Evolutionary conservation across 176 grass and related monocot species (phyloP).

Genomic region (Saccharum spontaneum): DNA sequence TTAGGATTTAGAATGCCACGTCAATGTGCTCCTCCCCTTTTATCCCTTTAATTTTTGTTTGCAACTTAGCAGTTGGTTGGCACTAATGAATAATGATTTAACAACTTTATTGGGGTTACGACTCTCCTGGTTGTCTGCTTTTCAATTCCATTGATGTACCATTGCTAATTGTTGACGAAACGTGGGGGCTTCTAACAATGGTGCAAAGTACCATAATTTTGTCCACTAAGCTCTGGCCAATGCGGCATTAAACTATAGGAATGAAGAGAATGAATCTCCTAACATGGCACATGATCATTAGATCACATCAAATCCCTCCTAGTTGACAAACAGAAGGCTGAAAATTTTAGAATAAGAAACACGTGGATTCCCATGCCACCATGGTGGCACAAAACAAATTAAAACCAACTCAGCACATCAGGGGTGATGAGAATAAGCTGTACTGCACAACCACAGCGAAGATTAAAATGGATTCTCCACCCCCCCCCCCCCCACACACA

Average conservation of each 20-base stretch:
- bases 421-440: background rate
- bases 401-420: conserved; percentile 11
- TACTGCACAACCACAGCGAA: background rate
- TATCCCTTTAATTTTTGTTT: conserved; percentile 14
- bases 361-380: background rate
- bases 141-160: background rate
- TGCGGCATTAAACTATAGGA: background rate
- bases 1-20: conserved; percentile 13
- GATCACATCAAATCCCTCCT: conserved; percentile 28
- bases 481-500: too few species aligned
- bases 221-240: background rate
- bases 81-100: conserved; percentile 25
- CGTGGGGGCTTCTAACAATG: conserved; percentile 23
- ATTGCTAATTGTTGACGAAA: background rate
- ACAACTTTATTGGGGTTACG: background rate
- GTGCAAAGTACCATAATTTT: conserved; percentile 6
- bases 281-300: background rate
- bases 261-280: conserved; percentile 10
- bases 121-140: background rate
- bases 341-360: conserved; percentile 22
- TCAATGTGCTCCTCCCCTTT: background rate
- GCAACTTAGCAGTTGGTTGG: conserved; percentile 3
- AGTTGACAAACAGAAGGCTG: conserved; percentile 1
- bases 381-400: background rate
- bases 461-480: background rate